Evolutionary conservation across 2,329 filamentous ascomycete genomes (phyloP).

Genomic region (Pseudocercospora macadamiae): DNA sequence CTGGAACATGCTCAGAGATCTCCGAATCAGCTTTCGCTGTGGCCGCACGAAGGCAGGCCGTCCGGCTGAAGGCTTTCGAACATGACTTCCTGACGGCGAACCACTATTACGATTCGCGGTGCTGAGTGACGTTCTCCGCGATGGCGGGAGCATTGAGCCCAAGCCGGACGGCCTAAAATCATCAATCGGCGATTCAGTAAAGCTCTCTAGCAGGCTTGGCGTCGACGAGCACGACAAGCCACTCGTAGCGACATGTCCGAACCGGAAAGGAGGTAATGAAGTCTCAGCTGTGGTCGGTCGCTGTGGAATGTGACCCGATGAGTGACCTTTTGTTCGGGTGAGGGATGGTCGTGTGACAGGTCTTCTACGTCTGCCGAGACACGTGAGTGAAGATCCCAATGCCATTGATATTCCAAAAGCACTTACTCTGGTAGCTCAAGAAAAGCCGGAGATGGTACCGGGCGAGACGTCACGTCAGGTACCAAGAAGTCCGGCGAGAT

Average conservation of each 20-base stretch:
- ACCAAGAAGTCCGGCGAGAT: conserved; percentile 35
- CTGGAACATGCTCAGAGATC: conserved; percentile 98
- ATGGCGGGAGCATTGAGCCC: conserved; percentile 60
- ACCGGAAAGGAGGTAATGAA: conserved; percentile 74
- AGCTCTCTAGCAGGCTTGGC: conserved; percentile 77
- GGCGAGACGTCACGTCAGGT: conserved; percentile 30
- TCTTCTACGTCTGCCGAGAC: conserved; percentile 34
- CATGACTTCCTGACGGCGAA: conserved; percentile 72
- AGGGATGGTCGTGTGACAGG: conserved; percentile 70
- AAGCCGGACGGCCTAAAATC: conserved; percentile 63
- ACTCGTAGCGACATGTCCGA: conserved; percentile 57
- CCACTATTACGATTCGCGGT: conserved; percentile 66
- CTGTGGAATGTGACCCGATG: conserved; percentile 65
- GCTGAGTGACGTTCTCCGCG: conserved; percentile 67
- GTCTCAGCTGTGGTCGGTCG: conserved; percentile 63
- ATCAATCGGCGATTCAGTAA: conserved; percentile 76
- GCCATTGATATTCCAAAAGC: conserved; percentile 3
- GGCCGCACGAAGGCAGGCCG: conserved; percentile 62
- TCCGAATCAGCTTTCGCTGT: conserved; percentile 84
- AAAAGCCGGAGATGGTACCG: conserved; percentile 26
- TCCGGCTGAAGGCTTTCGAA: conserved; percentile 66
- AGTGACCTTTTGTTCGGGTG: conserved; percentile 72
- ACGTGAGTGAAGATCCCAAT: conserved; percentile 23
- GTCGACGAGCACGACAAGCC: conserved; percentile 53
- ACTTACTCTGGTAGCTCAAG: conserved; percentile 38